Evolutionary conservation across 1,284 basidiomycete genomes (phyloP), one percentile per base, ranked within the genome.

Genomic region (Bjerkandera adusta): DNA sequence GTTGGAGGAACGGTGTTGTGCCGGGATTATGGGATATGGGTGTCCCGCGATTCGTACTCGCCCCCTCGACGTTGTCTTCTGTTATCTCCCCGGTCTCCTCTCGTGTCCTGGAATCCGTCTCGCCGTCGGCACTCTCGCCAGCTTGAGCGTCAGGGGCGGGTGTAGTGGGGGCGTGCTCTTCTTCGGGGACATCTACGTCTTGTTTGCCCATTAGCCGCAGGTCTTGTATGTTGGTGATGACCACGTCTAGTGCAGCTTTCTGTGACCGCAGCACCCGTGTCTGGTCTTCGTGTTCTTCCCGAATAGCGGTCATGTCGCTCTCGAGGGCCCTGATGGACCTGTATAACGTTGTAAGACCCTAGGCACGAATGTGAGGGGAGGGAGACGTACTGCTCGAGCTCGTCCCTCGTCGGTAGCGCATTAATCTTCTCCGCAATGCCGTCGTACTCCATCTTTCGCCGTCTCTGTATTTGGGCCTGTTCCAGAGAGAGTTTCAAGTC

Each of bases 381-480:
- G 4, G n/a, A 10, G 27, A 74, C 77, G 59, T 57, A 88, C 89
- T 72, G 73, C 56, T 85, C 80, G 13, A 90, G 70, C 56, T 91
- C 89, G 12, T 82, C 79, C 45, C 88, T 72, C 53, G 72, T 82
- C 1, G 88, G 86, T 3, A 90, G 66, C n/a, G 77, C 76, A 57
- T 89, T 89, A 37, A 90, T 80, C 62, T 83, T 89, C 67, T 91
- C 89, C 3, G 89, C 77, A 38, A 92, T 77, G 37, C 77, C 68
- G 66, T 92, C 88, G 60, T 92, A 92, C 58, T 92, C 88, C 55
- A 90, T 87, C 68, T 89, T 92, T 48, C 81, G 76, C 50, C 72
- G 72, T 36, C 89, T 77, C 46, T 82, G 70, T 57, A 85, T 68
- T 58, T 91, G 89, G 5, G 85, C 89, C 52, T 88, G 79, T 56